Evolutionary conservation across 208 protist species (phyloP).

Genomic region (Leptomonas pyrrhocoris): DNA sequence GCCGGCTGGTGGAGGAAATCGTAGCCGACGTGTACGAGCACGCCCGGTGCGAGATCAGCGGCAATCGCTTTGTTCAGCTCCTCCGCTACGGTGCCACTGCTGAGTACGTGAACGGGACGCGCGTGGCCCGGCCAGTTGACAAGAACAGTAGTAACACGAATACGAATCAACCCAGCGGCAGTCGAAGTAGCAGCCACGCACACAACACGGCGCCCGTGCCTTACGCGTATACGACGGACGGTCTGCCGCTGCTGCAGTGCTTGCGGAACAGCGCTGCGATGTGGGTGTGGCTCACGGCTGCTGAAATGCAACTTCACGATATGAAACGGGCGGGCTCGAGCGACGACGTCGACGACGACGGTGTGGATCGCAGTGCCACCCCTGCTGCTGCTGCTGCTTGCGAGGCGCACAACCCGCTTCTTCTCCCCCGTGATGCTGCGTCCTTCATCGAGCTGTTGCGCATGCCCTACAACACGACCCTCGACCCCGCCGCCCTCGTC

Average conservation of each 20-base stretch:
- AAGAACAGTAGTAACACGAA: neutral
- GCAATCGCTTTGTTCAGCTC: constrained; percentile 29
- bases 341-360: neutral
- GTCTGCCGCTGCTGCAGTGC: constrained; percentile 1
- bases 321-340: neutral
- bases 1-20: constrained; percentile 27
- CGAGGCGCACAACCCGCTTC: neutral
- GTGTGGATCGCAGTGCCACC: neutral
- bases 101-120: constrained; percentile 16
- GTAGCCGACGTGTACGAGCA: constrained; percentile 20
- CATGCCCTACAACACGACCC: constrained; percentile 14
- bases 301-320: constrained; percentile 14
- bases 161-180: too few relatives aligned
- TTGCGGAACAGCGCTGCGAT: constrained; percentile 20
- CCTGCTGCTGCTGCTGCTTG: neutral
- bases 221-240: constrained; percentile 18
- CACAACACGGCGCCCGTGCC: neutral
- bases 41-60: constrained; percentile 15
- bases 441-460: constrained; percentile 32
- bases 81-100: constrained; percentile 10
- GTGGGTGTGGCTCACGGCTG: constrained; percentile 22
- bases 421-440: constrained; percentile 17
- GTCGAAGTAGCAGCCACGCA: neutral
- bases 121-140: neutral
- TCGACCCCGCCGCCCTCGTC: neutral